Evolutionary conservation across 2,329 filamentous ascomycete genomes (phyloP).

Genomic region (Dothiorella sarmentorum): DNA sequence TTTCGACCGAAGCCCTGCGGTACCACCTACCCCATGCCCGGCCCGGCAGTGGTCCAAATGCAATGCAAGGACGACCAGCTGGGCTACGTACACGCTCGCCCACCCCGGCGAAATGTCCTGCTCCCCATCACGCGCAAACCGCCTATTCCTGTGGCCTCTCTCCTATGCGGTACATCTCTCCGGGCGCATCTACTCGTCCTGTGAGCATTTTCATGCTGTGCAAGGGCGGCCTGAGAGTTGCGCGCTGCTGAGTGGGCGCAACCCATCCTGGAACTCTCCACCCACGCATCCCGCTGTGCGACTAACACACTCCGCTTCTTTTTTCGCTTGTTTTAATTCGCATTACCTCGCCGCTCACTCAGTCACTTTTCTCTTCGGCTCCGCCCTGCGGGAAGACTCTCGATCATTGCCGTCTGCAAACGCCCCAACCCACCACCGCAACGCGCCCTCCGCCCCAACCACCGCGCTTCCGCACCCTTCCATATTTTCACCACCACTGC

Average conservation of each 20-base stretch:
- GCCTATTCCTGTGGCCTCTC: neutral
- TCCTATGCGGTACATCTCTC: neutral
- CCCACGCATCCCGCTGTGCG: constrained; percentile 2
- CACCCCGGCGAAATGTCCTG: neutral
- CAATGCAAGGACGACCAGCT: constrained; percentile 18
- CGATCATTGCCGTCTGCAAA: neutral
- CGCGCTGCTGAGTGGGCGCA: neutral
- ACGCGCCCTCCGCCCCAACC: neutral
- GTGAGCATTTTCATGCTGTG: constrained; percentile 5
- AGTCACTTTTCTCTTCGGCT: constrained; percentile 6
- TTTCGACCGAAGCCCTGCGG: constrained; percentile 8
- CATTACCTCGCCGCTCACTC: constrained; percentile 1
- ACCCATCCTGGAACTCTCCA: constrained; percentile 1
- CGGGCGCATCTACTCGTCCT: neutral
- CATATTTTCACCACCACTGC: neutral
- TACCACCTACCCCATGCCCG: constrained; percentile 9
- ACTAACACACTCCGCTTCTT: constrained; percentile 8
- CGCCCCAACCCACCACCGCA: neutral
- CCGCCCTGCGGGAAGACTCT: constrained; percentile 1
- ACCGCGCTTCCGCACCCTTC: neutral
- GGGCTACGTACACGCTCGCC: neutral
- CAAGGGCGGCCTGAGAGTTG: neutral
- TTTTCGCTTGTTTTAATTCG: constrained; percentile 11
- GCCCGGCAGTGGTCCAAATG: constrained; percentile 8
- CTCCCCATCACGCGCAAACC: constrained; percentile 9